Base-by-base conservation (phyloP, 2,329 filamentous ascomycete genomes). In the Monosporascus sp. region DNA sequence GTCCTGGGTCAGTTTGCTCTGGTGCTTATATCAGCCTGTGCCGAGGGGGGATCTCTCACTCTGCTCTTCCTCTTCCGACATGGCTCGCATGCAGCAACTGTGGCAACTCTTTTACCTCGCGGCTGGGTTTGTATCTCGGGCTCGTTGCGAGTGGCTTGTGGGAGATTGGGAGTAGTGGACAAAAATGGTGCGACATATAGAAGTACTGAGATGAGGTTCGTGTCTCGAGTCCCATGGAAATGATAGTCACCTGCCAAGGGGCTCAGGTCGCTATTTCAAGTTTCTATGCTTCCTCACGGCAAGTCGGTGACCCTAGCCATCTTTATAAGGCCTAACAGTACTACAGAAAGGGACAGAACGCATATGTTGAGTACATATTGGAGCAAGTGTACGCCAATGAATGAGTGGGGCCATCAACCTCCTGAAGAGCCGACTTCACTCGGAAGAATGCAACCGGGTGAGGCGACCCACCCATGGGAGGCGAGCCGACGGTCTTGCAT, bases 21-120 rank as follows among this genome's bases (percentile, higher is more conserved):
- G 14, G 19, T 16, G 22, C 6, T n/a, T n/a, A 34, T 14, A 34
- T 34, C 31, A 34, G 31, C 31, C 31, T 5, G 31, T 20, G 6
- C 38, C 3, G 47, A 26, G 7, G 11, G 17, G 26, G 16, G 31
- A 49, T 40, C 17, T 20, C 48, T 17, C 19, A 59, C 59, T 54
- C 59, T 58, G 51, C 57, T 58, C 49, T 61, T 61, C 16, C 59
- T 53, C 49, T 56, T 58, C 20, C 59, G 55, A 43, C 59, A 61
- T 3, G 59, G 52, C 45, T 59, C 59, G 43, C 59, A 61, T 34
- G 59, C 59, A 36, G 59, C 59, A 38, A 56, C n/a, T 22, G 56
- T 51, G 5, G 57, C 53, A 36, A 52, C 17, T 52, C 59, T 51
- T 26, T 59, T 61, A 24, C 49, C 36, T 34, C 57, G 56, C 41